These are phyloP conservation scores for Beauveria brongniartii DNA, from an alignment of 2,329 filamentous ascomycete genomes.

Conservation along the genomic window DNA sequence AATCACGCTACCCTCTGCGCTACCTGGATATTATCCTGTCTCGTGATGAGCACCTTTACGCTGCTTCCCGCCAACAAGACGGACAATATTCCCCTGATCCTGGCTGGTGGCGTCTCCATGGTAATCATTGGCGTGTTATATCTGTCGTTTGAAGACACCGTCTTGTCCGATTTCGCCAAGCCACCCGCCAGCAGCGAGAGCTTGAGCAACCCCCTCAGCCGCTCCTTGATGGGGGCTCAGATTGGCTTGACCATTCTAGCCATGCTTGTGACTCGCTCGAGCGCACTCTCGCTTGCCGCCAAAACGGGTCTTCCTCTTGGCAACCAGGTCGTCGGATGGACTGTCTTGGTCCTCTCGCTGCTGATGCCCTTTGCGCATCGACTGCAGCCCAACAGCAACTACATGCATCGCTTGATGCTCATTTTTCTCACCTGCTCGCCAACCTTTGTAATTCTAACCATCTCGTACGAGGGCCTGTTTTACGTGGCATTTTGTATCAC, in stretches of 20 bases:
- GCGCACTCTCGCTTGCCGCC: constrained; percentile 74
- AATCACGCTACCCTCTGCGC: constrained; percentile 55
- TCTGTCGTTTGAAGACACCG: constrained; percentile 65
- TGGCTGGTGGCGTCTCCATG: constrained; percentile 73
- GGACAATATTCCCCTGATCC: constrained; percentile 65
- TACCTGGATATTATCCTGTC: constrained; percentile 70
- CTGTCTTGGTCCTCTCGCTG: constrained; percentile 65
- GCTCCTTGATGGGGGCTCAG: constrained; percentile 59
- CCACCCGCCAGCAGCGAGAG: constrained; percentile 11
- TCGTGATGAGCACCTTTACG: constrained; percentile 85
- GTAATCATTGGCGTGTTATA: constrained; percentile 67
- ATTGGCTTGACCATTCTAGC: constrained; percentile 72
- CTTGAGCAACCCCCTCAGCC: constrained; percentile 38
- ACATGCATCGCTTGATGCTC: constrained; percentile 79
- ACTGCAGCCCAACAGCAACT: constrained; percentile 73
- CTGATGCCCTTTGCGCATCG: constrained; percentile 74
- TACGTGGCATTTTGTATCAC: constrained; percentile 83
- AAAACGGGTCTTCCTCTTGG: constrained; percentile 78
- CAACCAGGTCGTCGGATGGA: constrained; percentile 81
- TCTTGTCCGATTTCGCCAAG: constrained; percentile 35
- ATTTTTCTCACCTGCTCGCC: constrained; percentile 91
- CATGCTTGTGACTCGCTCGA: constrained; percentile 80
- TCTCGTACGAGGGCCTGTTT: constrained; percentile 95
- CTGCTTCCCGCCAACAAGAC: constrained; percentile 78
- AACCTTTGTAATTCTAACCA: constrained; percentile 89